phyloP scores from a whole-genome alignment of 1,139 yeast species.

The Protomyces lactucae-debilis region DNA sequence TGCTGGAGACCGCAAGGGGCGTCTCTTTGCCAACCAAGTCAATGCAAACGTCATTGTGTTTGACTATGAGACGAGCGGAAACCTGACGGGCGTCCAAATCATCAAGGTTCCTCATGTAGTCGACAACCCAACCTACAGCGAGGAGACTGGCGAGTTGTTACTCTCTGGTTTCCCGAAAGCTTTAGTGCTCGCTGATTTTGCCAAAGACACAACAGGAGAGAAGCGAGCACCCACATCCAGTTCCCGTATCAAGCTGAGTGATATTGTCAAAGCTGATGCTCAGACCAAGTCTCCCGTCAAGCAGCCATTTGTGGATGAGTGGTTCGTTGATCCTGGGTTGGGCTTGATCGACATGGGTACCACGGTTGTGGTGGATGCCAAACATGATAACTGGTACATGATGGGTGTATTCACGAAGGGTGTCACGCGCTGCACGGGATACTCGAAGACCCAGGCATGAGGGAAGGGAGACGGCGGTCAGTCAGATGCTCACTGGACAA shows the following conservation, averaged over 20 bases:
- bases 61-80: slow-evolving; percentile 5
- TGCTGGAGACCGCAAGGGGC: slow-evolving; percentile 21
- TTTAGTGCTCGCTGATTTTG: slow-evolving; percentile 6
- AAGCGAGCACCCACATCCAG: slow-evolving; percentile 1
- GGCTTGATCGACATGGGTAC: slow-evolving; percentile 20
- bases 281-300: not conserved
- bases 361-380: slow-evolving; percentile 17
- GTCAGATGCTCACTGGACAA: too few species aligned
- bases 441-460: slow-evolving; percentile 4
- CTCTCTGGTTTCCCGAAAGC: slow-evolving; percentile 16
- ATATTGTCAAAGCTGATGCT: slow-evolving; percentile 4
- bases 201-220: slow-evolving; percentile 6
- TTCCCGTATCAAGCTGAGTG: slow-evolving; percentile 15
- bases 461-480: too few species aligned
- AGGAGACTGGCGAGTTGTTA: slow-evolving; percentile 14
- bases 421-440: slow-evolving; percentile 19
- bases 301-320: slow-evolving; percentile 18
- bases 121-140: slow-evolving; percentile 18
- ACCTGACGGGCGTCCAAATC: slow-evolving; percentile 6
- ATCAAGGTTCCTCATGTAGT: slow-evolving; percentile 7
- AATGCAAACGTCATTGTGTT: slow-evolving; percentile 12
- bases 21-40: slow-evolving; percentile 15
- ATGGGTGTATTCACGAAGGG: slow-evolving; percentile 6
- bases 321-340: slow-evolving; percentile 14
- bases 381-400: slow-evolving; percentile 18